Evolutionary conservation across 345 rosid genomes (phyloP).

Genomic region (thale cress (Arabidopsis thaliana)): DNA sequence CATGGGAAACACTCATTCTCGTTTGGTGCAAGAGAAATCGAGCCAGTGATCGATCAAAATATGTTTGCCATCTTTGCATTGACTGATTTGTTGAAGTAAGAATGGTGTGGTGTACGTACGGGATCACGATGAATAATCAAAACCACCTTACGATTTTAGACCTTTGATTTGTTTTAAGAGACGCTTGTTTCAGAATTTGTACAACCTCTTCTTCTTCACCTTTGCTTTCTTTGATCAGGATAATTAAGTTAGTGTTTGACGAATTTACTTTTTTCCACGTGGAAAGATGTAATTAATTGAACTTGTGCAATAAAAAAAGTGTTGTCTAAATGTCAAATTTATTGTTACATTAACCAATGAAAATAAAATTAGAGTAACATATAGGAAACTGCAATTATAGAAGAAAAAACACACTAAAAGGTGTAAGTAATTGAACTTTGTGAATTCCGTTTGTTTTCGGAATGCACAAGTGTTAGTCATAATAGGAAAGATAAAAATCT

Average conservation of each 20-base stretch:
- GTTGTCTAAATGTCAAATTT: background rate
- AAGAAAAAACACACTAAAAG: too few relatives aligned
- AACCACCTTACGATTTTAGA: constrained; percentile 14
- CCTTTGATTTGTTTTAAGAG: constrained; percentile 25
- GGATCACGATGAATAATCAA: background rate
- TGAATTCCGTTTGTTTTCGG: too few relatives aligned
- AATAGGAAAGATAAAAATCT: too few relatives aligned
- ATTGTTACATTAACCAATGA: background rate
- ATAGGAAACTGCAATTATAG: background rate
- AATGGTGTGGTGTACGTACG: constrained; percentile 18
- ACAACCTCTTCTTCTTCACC: constrained; percentile 22
- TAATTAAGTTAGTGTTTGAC: constrained; percentile 42
- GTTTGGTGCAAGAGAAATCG: constrained; percentile 35
- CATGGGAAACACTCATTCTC: constrained; percentile 44
- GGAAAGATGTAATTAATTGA: constrained; percentile 27
- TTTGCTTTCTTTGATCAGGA: constrained; percentile 12
- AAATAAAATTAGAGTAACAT: background rate
- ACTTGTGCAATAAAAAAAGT: constrained; percentile 5
- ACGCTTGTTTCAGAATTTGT: constrained; percentile 28
- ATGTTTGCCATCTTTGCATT: constrained; percentile 13
- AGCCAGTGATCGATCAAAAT: constrained; percentile 20
- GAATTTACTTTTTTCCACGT: background rate
- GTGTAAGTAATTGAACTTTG: too few relatives aligned
- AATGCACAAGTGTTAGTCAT: too few relatives aligned
- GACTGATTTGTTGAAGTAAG: constrained; percentile 12